Evolutionary conservation across 352 stramenopile species (phyloP).

Genomic region (Phytophthora cactorum): DNA sequence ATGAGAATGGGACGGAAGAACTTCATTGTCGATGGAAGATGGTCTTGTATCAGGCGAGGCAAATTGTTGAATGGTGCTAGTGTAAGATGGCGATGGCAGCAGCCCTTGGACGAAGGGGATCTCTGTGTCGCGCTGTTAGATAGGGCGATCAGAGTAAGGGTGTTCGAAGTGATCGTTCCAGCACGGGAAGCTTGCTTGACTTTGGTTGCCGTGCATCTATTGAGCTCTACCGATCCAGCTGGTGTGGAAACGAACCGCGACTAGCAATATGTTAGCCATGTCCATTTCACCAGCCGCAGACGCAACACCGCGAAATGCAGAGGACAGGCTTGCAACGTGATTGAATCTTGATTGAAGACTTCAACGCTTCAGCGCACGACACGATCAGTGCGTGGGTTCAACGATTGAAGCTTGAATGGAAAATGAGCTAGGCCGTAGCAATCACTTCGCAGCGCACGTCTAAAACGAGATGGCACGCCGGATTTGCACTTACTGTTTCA

Average conservation of each 20-base stretch:
- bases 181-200: constrained; percentile 18
- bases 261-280: constrained; percentile 21
- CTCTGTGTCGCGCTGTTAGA: constrained; percentile 24
- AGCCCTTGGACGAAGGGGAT: neutral
- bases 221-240: constrained; percentile 30
- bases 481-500: neutral
- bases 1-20: constrained; percentile 32
- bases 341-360: constrained; percentile 22
- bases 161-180: constrained; percentile 20
- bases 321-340: constrained; percentile 4
- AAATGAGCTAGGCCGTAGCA: neutral
- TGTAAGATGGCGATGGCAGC: neutral
- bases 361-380: neutral
- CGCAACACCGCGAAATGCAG: constrained; percentile 22
- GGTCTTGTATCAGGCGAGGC: constrained; percentile 11
- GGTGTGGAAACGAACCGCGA: constrained; percentile 14
- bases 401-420: neutral
- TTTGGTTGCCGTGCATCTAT: constrained; percentile 22
- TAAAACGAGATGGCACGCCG: constrained; percentile 5
- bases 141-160: neutral
- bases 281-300: constrained; percentile 14
- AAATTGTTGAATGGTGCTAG: constrained; percentile 20
- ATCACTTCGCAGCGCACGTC: constrained; percentile 1
- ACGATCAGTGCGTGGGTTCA: neutral
- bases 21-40: constrained; percentile 22